Percentiles rank a stretch among this genome's conserved stretches.
Evolutionary conservation across 2,329 filamentous ascomycete genomes (phyloP).

Genomic region (Exophiala spinifera): DNA sequence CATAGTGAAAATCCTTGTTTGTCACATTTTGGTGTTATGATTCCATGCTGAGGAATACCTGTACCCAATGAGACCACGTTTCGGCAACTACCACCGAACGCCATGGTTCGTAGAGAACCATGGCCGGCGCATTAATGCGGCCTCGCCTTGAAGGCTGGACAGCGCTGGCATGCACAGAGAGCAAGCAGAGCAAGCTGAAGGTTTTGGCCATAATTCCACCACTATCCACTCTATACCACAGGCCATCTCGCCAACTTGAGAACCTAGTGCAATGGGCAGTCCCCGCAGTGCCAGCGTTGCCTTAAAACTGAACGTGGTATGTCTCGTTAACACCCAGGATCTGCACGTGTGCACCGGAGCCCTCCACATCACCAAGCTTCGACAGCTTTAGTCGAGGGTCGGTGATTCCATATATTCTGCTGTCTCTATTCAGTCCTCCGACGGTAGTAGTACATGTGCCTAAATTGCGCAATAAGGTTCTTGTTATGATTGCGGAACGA

Average conservation of each 20-base stretch:
- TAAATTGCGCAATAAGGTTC: slow-evolving; percentile 33
- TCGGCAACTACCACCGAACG: too few species aligned
- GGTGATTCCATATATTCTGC: slow-evolving; percentile 25
- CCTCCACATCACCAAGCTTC: slow-evolving; percentile 30
- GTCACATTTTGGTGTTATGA: too few species aligned
- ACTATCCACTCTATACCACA: too few species aligned
- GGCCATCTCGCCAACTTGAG: neutral
- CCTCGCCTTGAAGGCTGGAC: slow-evolving; percentile 4
- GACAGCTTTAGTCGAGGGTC: slow-evolving; percentile 31
- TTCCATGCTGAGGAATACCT: too few species aligned
- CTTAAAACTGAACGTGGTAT: slow-evolving; percentile 1
- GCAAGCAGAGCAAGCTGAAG: slow-evolving; percentile 5
- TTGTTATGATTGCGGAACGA: slow-evolving; percentile 34
- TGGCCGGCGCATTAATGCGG: neutral
- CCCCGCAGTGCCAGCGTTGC: slow-evolving; percentile 4
- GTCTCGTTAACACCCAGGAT: neutral
- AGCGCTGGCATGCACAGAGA: slow-evolving; percentile 1
- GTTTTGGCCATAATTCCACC: too few species aligned
- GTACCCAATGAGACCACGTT: too few species aligned
- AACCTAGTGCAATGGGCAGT: slow-evolving; percentile 3
- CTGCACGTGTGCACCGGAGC: slow-evolving; percentile 18
- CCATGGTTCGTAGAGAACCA: neutral
- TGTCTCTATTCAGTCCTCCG: slow-evolving; percentile 20
- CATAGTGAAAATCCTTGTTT: too few species aligned
- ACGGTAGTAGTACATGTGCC: slow-evolving; percentile 2